A percentile compares a stretch with the other conserved stretches of the same genome.
Conservation (phyloP, 176 grass and related monocot genomes). For the Bolboschoenus planiculmis region DNA sequence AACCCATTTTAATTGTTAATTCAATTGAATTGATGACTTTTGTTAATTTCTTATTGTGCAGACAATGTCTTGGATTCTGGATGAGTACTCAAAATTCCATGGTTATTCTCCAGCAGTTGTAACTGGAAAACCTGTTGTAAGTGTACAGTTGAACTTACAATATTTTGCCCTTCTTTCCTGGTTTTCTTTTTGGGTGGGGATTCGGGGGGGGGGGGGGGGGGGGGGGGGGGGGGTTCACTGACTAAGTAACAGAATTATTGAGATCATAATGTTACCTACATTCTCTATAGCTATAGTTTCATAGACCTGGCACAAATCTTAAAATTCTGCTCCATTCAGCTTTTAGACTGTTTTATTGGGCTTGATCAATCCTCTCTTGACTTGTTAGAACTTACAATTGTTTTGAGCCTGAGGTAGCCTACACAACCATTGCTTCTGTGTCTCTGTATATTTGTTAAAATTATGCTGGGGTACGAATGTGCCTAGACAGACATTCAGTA, state of each 20-base stretch:
- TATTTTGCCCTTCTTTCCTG: background rate
- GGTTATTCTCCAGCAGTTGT: constrained; percentile 48
- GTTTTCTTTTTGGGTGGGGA: background rate
- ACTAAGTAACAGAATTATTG: background rate
- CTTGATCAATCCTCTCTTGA: background rate
- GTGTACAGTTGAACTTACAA: background rate
- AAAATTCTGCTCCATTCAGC: background rate
- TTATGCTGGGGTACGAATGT: no score
- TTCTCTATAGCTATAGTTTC: background rate
- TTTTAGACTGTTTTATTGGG: background rate
- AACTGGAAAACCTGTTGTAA: constrained; percentile 52
- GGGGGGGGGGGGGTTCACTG: background rate
- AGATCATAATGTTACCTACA: background rate
- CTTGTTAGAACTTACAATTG: background rate
- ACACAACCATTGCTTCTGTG: background rate
- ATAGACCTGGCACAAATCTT: background rate
- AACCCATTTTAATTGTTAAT: background rate
- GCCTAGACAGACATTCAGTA: no score
- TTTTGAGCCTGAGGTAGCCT: background rate
- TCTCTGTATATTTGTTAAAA: background rate
- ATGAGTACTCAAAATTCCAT: constrained; percentile 56
- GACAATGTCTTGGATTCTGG: constrained; percentile 58
- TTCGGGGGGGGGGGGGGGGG: background rate
- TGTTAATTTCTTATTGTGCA: constrained; percentile 2
- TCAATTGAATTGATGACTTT: background rate